Conservation (phyloP, 257 asterid species). For the Scutellaria minor region DNA sequence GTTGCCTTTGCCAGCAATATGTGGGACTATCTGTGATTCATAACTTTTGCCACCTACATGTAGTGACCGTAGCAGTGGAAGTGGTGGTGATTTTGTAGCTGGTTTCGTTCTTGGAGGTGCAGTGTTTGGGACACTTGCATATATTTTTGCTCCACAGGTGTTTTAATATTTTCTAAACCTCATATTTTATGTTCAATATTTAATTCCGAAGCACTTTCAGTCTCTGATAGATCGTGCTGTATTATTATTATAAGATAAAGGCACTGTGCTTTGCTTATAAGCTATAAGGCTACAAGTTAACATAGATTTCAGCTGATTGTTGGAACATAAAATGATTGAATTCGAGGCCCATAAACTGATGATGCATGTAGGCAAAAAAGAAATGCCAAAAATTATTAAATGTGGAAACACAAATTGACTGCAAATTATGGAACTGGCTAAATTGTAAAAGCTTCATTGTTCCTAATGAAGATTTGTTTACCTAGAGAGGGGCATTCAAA, state of each 20-base stretch:
- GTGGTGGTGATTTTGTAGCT: slow-evolving; percentile 79
- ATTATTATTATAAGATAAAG: slow-evolving; percentile 8
- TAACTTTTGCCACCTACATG: slow-evolving; percentile 34
- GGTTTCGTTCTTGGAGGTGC: slow-evolving; percentile 95
- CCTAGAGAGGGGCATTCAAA: background rate
- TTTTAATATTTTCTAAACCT: slow-evolving; percentile 25
- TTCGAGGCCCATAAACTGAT: background rate
- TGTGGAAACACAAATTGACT: background rate
- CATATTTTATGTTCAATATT: slow-evolving; percentile 24
- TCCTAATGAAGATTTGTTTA: background rate
- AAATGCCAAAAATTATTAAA: background rate
- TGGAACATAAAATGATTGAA: background rate
- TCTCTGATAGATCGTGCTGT: slow-evolving; percentile 23
- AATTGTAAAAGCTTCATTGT: slow-evolving; percentile 3
- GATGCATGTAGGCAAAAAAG: background rate
- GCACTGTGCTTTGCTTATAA: slow-evolving; percentile 26
- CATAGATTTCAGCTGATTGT: slow-evolving; percentile 21
- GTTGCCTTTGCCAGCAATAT: slow-evolving; percentile 11
- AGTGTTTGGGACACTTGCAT: slow-evolving; percentile 79
- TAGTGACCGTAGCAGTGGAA: slow-evolving; percentile 65
- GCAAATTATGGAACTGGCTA: background rate
- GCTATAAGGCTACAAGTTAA: slow-evolving; percentile 3
- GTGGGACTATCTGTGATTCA: slow-evolving; percentile 10
- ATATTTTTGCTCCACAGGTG: slow-evolving; percentile 91
- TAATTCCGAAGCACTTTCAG: slow-evolving; percentile 27